Evolutionary conservation across 495 filamentous ascomycete species (phyloP).

Genomic region (Thermothielavioides terrestris): DNA sequence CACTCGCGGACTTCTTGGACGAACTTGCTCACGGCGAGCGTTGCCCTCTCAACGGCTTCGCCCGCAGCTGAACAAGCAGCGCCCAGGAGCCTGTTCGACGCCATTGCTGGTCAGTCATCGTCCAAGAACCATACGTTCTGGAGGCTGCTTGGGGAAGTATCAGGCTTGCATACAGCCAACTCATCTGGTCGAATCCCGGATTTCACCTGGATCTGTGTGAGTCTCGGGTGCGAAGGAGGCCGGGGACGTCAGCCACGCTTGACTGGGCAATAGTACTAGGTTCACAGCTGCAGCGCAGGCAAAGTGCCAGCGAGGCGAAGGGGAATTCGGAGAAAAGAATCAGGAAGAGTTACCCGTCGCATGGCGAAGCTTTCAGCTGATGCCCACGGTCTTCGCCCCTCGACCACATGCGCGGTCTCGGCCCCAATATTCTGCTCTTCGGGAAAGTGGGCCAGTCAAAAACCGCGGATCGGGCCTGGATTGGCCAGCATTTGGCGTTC

Average conservation of each 20-base stretch:
- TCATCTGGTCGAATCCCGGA: not conserved
- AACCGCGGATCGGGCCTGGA: too few species aligned
- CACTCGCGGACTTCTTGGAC: constrained; percentile 41
- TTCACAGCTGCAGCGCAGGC: too few species aligned
- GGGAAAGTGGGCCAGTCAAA: constrained; percentile 1
- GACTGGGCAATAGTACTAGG: too few species aligned
- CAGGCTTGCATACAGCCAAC: constrained; percentile 7
- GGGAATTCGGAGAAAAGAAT: not conserved
- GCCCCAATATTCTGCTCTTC: not conserved
- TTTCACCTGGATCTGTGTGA: too few species aligned
- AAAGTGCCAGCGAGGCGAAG: not conserved
- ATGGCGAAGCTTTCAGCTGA: not conserved
- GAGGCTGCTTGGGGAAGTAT: not conserved
- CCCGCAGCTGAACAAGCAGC: constrained; percentile 33
- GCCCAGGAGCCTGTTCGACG: constrained; percentile 31
- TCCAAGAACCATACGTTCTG: not conserved
- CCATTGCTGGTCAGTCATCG: not conserved
- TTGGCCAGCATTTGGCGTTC: too few species aligned
- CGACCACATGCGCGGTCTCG: not conserved
- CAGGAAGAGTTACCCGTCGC: too few species aligned
- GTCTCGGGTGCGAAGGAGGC: too few species aligned
- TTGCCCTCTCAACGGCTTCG: constrained; percentile 27
- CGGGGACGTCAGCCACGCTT: too few species aligned
- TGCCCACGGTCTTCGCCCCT: not conserved
- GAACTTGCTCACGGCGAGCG: constrained; percentile 24